Conservation (phyloP, 306 rosid genomes). For the Aeschynomene evenia region DNA sequence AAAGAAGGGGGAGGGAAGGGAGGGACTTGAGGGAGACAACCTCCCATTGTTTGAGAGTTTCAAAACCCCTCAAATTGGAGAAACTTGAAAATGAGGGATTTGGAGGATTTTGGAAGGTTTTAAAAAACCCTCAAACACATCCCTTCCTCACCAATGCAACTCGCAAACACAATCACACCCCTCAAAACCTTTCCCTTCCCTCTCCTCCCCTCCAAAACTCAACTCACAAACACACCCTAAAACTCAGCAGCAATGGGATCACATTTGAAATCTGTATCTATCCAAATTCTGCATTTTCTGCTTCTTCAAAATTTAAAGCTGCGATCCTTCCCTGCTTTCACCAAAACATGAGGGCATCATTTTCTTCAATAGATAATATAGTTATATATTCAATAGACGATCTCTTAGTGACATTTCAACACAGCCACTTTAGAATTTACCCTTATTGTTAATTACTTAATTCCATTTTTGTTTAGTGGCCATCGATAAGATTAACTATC, state of each 20-base stretch:
- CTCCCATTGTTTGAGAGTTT: too few relatives aligned
- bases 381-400: conserved; percentile 8
- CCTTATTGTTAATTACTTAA: not conserved
- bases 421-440: not conserved
- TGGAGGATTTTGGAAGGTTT: too few relatives aligned
- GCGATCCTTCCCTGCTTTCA: not conserved
- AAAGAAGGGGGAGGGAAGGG: too few relatives aligned
- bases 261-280: not conserved
- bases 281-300: conserved; percentile 29
- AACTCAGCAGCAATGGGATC: not conserved
- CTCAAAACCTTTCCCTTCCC: too few relatives aligned
- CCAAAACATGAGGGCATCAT: not conserved
- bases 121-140: too few relatives aligned
- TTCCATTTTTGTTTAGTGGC: not conserved
- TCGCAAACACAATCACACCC: too few relatives aligned
- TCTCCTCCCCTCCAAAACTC: too few relatives aligned
- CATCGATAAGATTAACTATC: conserved; percentile 13
- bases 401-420: conserved; percentile 13
- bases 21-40: too few relatives aligned
- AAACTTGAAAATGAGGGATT: too few relatives aligned
- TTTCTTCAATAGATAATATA: conserved; percentile 16
- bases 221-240: too few relatives aligned
- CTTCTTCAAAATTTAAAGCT: conserved; percentile 3
- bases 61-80: too few relatives aligned
- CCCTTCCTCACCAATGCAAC: too few relatives aligned